phyloP scores from a whole-genome alignment of 2,329 filamentous ascomycete species.

The Penicillium vulpinum region DNA sequence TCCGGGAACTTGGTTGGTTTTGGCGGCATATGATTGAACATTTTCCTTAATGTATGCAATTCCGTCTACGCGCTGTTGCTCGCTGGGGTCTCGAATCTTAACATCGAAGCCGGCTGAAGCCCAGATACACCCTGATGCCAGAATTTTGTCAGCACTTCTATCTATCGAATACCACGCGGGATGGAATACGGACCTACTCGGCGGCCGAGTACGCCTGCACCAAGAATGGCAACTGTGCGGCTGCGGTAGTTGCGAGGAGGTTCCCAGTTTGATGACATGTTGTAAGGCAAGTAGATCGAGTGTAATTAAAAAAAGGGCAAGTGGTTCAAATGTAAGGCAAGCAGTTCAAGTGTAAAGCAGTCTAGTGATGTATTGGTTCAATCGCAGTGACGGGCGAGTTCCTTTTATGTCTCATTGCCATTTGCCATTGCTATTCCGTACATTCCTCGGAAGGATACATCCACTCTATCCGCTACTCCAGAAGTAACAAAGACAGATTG shows the following conservation, averaged over 20 bases:
- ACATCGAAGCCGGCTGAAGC: constrained; percentile 36
- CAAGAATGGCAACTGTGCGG: constrained; percentile 45
- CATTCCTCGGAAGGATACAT: constrained; percentile 1
- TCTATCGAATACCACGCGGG: not conserved
- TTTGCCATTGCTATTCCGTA: not conserved
- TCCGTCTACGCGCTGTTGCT: constrained; percentile 31
- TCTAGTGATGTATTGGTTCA: not conserved
- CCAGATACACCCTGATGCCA: constrained; percentile 30
- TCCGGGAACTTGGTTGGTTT: constrained; percentile 32
- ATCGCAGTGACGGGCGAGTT: not conserved
- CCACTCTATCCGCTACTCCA: not conserved
- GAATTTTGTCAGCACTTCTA: not conserved
- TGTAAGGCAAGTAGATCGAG: constrained; percentile 22
- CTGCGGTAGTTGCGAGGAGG: constrained; percentile 31
- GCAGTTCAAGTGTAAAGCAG: not conserved
- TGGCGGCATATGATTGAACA: constrained; percentile 32
- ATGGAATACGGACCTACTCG: constrained; percentile 34
- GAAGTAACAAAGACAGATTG: not conserved
- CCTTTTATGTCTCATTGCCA: not conserved
- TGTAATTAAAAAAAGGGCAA: too few relatives aligned
- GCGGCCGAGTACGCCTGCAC: constrained; percentile 45
- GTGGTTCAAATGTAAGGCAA: not conserved
- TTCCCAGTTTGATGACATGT: constrained; percentile 24
- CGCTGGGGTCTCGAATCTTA: constrained; percentile 32
- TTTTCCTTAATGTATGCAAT: constrained; percentile 39